A percentile compares a stretch with the other conserved stretches of the same genome.
Conservation (phyloP, 441 rosid species). For the Mallotus japonicus region DNA sequence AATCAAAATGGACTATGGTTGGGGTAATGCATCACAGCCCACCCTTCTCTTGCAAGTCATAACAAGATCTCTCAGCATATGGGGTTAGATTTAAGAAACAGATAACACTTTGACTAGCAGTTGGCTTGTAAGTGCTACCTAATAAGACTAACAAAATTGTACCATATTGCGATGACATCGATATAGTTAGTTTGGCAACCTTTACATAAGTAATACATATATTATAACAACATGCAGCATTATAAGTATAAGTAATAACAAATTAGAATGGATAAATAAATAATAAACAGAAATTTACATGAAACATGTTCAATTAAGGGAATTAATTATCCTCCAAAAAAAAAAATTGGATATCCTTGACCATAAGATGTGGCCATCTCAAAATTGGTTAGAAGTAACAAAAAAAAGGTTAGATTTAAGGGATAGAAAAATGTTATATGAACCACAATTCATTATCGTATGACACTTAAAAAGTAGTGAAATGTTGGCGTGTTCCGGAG, state of each 20-base stretch:
- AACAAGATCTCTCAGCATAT: not conserved
- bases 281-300: not conserved
- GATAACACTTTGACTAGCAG: not conserved
- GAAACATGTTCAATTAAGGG: not conserved
- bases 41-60: not conserved
- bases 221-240: not conserved
- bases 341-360: not conserved
- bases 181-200: not conserved
- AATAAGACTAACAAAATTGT: not conserved
- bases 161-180: not conserved
- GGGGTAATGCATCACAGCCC: no score
- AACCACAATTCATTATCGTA: not conserved
- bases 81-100: not conserved
- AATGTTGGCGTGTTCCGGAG: not conserved
- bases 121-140: not conserved
- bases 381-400: not conserved
- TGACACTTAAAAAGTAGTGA: not conserved
- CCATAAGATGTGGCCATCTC: not conserved
- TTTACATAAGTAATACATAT: not conserved
- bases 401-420: not conserved
- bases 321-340: not conserved
- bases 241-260: not conserved
- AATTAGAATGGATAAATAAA: no score
- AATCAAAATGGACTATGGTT: not conserved
- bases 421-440: not conserved